These are phyloP conservation scores for Lentinula boryana DNA, from an alignment of 768 basidiomycete genomes.

Conservation along the genomic window DNA sequence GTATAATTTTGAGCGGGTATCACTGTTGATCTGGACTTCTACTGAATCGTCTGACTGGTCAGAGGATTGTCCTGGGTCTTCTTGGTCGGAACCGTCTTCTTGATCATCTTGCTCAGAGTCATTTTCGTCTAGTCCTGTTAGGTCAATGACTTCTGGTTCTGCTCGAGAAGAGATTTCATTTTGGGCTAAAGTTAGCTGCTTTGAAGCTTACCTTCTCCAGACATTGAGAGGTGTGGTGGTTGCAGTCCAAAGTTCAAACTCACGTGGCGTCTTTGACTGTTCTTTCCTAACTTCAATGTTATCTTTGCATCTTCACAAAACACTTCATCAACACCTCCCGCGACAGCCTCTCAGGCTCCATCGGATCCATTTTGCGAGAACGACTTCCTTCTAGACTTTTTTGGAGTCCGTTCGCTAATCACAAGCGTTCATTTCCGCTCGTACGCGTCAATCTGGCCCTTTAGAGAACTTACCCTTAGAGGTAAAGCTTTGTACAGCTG, in stretches of 20 bases:
- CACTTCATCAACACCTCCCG: too few relatives aligned
- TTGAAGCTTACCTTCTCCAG: background rate
- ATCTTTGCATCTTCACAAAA: too few relatives aligned
- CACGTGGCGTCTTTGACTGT: background rate
- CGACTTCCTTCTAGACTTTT: background rate
- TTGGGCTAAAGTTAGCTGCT: background rate
- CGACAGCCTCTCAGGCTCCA: background rate
- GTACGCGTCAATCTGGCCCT: too few relatives aligned
- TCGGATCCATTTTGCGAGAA: background rate
- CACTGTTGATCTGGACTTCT: constrained; percentile 30
- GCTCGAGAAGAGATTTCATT: background rate
- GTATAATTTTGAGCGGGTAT: constrained; percentile 35
- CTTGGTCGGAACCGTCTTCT: background rate
- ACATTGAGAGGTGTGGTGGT: background rate
- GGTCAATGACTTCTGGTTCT: constrained; percentile 29
- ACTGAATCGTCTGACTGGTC: constrained; percentile 23
- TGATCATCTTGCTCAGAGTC: constrained; percentile 18
- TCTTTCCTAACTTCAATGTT: background rate
- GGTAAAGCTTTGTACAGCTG: too few relatives aligned
- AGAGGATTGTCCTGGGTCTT: constrained; percentile 12
- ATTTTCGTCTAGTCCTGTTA: constrained; percentile 31
- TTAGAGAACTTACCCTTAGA: too few relatives aligned
- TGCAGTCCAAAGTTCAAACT: background rate
- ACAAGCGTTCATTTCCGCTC: background rate
- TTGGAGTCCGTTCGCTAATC: background rate